phyloP scores from a whole-genome alignment of 1,284 basidiomycete genomes.

The Microbotryum silenes-acaulis region DNA sequence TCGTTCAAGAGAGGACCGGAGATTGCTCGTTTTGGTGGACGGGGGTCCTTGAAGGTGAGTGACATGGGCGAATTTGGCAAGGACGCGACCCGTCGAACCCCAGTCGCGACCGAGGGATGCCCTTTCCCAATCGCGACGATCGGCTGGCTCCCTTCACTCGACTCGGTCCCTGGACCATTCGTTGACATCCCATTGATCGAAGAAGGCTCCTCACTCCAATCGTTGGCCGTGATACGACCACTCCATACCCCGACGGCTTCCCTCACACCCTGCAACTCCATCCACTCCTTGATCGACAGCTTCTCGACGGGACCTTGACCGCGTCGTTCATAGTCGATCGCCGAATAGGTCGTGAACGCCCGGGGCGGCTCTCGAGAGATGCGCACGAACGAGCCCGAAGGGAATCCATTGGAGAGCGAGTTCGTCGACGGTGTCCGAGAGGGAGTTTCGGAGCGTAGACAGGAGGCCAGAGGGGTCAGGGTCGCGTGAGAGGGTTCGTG shows the following conservation, averaged over 20 bases:
- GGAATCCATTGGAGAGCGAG: slow-evolving; percentile 1
- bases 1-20: too few relatives aligned
- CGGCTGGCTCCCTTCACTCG: too few relatives aligned
- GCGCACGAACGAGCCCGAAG: slow-evolving; percentile 13
- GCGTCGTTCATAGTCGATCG: slow-evolving; percentile 18
- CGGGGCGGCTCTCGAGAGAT: slow-evolving; percentile 16
- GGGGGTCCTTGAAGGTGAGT: too few relatives aligned
- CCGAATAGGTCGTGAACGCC: slow-evolving; percentile 16
- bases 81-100: too few relatives aligned
- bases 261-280: slow-evolving; percentile 28
- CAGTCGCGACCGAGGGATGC: too few relatives aligned
- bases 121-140: too few relatives aligned
- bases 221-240: slow-evolving; percentile 2
- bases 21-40: too few relatives aligned
- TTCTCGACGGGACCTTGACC: slow-evolving; percentile 28
- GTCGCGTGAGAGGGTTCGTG: slow-evolving; percentile 3
- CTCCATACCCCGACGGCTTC: slow-evolving; percentile 29
- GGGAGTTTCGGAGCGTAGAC: slow-evolving; percentile 11
- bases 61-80: too few relatives aligned
- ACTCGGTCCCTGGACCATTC: too few relatives aligned
- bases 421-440: slow-evolving; percentile 5
- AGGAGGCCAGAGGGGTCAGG: slow-evolving; percentile 10
- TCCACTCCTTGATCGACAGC: slow-evolving; percentile 27
- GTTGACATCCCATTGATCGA: too few relatives aligned
- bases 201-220: too few relatives aligned